Evolutionary conservation across 148 eudicot genomes (phyloP).

Genomic region (Selenicereus undatus): DNA sequence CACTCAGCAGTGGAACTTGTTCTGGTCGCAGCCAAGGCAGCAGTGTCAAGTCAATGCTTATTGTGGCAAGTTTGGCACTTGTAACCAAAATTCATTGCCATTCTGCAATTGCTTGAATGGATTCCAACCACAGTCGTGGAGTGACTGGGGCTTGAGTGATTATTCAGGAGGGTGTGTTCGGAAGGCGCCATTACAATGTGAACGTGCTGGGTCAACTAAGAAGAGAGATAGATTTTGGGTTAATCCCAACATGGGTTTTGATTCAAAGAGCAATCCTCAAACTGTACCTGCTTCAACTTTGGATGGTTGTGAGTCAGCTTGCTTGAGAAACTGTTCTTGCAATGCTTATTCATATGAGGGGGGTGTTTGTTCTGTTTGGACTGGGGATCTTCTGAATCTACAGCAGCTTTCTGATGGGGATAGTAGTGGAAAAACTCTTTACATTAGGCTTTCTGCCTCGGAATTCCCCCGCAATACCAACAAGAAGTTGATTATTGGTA

Average conservation of each 20-base stretch:
- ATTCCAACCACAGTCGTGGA: slow-evolving; percentile 18
- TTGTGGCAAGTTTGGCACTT: slow-evolving; percentile 53
- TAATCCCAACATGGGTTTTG: slow-evolving; percentile 21
- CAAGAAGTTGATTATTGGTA: slow-evolving; percentile 30
- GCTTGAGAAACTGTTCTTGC: slow-evolving; percentile 51
- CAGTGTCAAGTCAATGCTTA: slow-evolving; percentile 53
- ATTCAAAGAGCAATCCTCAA: slow-evolving; percentile 23
- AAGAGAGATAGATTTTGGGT: slow-evolving; percentile 28
- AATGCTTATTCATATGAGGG: slow-evolving; percentile 46
- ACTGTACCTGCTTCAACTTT: slow-evolving; percentile 18
- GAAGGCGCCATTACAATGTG: slow-evolving; percentile 33
- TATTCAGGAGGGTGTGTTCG: slow-evolving; percentile 52
- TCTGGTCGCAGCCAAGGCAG: slow-evolving; percentile 55
- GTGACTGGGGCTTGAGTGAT: slow-evolving; percentile 46
- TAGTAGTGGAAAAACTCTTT: slow-evolving; percentile 34
- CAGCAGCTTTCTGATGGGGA: slow-evolving; percentile 43
- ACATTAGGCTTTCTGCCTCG: slow-evolving; percentile 42
- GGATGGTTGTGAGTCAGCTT: slow-evolving; percentile 37
- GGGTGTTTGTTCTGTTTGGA: slow-evolving; percentile 43
- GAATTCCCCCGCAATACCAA: slow-evolving; percentile 35
- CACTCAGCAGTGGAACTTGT: slow-evolving; percentile 41
- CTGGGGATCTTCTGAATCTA: slow-evolving; percentile 36
- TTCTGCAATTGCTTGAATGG: slow-evolving; percentile 45
- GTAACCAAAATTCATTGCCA: slow-evolving; percentile 32
- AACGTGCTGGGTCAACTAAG: slow-evolving; percentile 18